Evolutionary conservation across 768 basidiomycete species (phyloP).

Genomic region (Agrocybe praecox): DNA sequence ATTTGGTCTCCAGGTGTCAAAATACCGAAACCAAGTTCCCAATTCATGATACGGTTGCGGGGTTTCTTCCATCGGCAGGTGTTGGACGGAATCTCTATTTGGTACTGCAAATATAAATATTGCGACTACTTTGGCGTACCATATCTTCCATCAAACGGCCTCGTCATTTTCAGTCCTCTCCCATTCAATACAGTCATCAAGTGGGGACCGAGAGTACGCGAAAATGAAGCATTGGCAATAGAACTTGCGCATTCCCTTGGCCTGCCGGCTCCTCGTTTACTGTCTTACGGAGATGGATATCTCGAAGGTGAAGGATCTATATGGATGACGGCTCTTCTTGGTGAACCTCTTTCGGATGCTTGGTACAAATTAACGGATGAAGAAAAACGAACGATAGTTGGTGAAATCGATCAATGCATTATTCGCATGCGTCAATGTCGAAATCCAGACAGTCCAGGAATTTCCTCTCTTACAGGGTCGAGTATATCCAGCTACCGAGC

Average conservation of each 20-base stretch:
- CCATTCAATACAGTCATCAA: too few relatives aligned
- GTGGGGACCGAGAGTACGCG: neutral
- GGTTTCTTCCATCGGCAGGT: too few relatives aligned
- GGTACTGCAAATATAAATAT: too few relatives aligned
- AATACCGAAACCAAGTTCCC: too few relatives aligned
- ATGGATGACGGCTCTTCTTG: neutral
- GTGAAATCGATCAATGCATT: neutral
- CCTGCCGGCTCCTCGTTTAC: neutral
- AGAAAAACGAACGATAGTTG: neutral
- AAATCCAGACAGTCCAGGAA: neutral
- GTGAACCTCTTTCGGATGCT: neutral
- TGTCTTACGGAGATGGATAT: neutral
- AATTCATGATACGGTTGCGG: too few relatives aligned
- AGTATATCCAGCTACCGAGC: neutral
- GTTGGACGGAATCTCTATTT: too few relatives aligned
- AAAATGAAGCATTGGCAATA: neutral
- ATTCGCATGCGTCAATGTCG: neutral
- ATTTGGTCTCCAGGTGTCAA: too few relatives aligned
- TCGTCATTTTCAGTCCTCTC: too few relatives aligned
- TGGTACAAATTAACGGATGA: neutral
- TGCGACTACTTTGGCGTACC: too few relatives aligned
- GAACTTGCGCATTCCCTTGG: neutral
- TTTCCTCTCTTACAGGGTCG: neutral
- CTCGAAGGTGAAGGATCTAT: neutral
- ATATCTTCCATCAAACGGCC: too few relatives aligned